Percentiles rank a stretch among this genome's conserved stretches.
phyloP scores from a whole-genome alignment of 2,329 filamentous ascomycete genomes.

The Calonectria henricotiae region DNA sequence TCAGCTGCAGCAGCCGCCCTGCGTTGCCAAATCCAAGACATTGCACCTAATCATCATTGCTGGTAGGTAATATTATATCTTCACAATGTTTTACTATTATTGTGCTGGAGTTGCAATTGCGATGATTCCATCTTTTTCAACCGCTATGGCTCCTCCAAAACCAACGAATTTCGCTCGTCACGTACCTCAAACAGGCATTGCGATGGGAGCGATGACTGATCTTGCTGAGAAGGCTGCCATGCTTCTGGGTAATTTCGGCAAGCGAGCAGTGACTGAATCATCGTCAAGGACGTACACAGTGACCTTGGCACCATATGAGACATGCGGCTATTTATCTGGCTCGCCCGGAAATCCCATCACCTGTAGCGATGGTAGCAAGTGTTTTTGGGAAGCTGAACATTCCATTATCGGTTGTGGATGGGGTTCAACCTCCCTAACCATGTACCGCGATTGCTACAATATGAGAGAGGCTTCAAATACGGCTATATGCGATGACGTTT shows the following conservation, averaged over 20 bases:
- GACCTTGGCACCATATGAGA: neutral
- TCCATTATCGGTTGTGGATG: neutral
- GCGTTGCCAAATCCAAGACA: neutral
- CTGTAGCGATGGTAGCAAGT: neutral
- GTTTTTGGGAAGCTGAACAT: neutral
- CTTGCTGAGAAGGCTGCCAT: neutral
- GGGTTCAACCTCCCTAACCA: neutral
- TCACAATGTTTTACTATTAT: neutral
- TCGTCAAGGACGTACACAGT: neutral
- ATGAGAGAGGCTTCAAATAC: neutral
- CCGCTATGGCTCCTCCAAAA: neutral
- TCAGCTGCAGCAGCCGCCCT: too few relatives aligned
- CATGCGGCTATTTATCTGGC: conserved; percentile 8
- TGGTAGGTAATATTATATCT: neutral
- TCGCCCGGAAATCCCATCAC: neutral
- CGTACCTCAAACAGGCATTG: neutral
- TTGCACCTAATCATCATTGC: neutral
- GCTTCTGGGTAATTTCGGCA: neutral
- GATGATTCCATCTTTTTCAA: neutral
- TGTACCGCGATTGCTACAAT: neutral
- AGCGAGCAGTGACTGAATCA: neutral
- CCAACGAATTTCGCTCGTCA: neutral
- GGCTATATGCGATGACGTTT: conserved; percentile 4
- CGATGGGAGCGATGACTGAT: neutral
- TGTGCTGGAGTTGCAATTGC: neutral